Percentiles rank a stretch among this genome's conserved stretches.
Conservation (phyloP, 208 protist species). For the Acanthamoeba triangularis region DNA sequence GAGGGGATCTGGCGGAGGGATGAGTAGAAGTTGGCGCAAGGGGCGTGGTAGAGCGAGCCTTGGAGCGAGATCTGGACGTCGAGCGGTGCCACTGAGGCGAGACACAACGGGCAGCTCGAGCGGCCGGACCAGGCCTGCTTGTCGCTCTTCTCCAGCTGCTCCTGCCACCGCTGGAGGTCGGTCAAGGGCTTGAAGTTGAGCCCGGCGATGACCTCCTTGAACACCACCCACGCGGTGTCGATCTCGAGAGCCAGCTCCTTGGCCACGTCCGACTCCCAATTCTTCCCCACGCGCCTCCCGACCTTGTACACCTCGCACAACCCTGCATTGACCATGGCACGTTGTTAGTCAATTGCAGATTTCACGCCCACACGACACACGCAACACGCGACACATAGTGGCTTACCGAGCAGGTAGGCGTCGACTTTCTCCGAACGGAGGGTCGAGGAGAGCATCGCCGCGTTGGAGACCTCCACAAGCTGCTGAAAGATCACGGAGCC, state of each 20-base stretch:
- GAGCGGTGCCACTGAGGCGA: not conserved
- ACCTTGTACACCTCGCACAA: constrained; percentile 47
- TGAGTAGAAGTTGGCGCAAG: constrained; percentile 14
- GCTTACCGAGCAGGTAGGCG: not conserved
- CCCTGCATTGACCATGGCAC: not conserved
- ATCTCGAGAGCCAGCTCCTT: not conserved
- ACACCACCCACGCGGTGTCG: not conserved
- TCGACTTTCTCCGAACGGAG: not conserved
- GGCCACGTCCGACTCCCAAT: not conserved
- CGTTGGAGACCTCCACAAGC: not conserved
- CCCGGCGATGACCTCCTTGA: constrained; percentile 4
- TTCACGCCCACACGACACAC: too few relatives aligned
- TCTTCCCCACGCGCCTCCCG: not conserved
- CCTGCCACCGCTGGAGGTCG: constrained; percentile 9
- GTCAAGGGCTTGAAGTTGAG: constrained; percentile 1
- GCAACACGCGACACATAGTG: not conserved
- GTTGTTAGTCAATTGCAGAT: not conserved
- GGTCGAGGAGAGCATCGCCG: not conserved
- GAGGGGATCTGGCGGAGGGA: constrained; percentile 35
- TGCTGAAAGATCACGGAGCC: not conserved
- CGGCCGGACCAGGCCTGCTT: not conserved
- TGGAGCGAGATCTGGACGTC: not conserved
- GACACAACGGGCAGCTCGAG: not conserved
- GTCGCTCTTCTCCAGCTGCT: constrained; percentile 21
- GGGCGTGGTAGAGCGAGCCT: not conserved